A percentile compares a stretch with the other conserved stretches of the same genome.
phyloP scores from a whole-genome alignment of 768 basidiomycete species.

The Butyriboletus loyo region DNA sequence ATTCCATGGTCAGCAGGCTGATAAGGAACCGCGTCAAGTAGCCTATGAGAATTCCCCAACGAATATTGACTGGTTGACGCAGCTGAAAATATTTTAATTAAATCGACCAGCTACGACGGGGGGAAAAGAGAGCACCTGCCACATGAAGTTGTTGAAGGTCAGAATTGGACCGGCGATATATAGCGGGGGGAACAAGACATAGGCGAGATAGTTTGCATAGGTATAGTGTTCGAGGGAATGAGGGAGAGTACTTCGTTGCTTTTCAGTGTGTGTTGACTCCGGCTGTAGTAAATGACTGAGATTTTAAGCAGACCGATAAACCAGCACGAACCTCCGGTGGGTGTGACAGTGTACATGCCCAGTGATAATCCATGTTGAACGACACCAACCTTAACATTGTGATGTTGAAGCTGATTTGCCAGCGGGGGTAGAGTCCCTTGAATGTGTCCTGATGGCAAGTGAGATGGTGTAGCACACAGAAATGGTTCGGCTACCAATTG shows the following conservation, averaged over 20 bases:
- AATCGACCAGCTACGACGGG: background rate
- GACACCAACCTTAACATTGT: conserved; percentile 92
- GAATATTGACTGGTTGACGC: conserved; percentile 52
- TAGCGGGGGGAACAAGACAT: conserved; percentile 87
- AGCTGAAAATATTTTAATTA: conserved; percentile 41
- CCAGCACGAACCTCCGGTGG: conserved; percentile 40
- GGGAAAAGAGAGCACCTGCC: conserved; percentile 62
- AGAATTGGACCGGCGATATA: conserved; percentile 97
- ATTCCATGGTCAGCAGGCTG: conserved; percentile 83
- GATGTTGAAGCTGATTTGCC: conserved; percentile 95
- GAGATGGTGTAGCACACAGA: conserved; percentile 1
- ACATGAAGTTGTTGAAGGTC: conserved; percentile 92
- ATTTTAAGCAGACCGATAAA: background rate
- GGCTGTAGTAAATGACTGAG: conserved; percentile 19
- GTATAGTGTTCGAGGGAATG: conserved; percentile 63
- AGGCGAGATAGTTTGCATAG: conserved; percentile 73
- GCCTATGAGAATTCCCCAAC: conserved; percentile 37
- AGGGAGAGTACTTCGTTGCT: conserved; percentile 53
- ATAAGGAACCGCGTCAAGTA: conserved; percentile 72
- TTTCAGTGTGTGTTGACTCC: conserved; percentile 44
- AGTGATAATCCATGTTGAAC: conserved; percentile 91
- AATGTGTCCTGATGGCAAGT: conserved; percentile 50
- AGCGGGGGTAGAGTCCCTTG: conserved; percentile 81
- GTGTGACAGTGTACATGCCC: conserved; percentile 55
- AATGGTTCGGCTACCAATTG: conserved; percentile 51